phyloP scores from a whole-genome alignment of 139 green algal genomes.

The Tetradesmus obliquus region DNA sequence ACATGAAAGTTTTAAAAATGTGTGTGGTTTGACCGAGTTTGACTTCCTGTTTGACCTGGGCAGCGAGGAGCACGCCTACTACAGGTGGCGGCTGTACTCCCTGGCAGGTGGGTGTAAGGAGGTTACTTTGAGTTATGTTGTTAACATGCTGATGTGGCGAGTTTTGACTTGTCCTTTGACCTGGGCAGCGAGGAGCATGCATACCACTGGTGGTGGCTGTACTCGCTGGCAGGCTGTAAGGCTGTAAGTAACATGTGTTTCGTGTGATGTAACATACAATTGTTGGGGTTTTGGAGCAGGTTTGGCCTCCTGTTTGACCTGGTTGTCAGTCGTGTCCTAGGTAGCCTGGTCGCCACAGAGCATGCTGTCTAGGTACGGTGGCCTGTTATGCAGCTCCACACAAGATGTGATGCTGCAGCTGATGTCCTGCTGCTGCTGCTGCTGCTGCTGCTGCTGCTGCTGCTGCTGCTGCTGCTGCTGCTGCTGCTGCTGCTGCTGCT shows the following conservation, averaged over 20 bases:
- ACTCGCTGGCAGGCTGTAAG: conserved; percentile 69
- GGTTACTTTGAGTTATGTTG: no score
- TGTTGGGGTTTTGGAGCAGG: no score
- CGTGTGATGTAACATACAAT: no score
- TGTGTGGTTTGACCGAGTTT: conserved; percentile 70
- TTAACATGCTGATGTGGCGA: conserved; percentile 40
- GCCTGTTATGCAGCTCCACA: no score
- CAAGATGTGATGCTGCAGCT: not conserved
- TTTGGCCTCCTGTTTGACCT: no score
- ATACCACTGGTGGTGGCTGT: conserved; percentile 95
- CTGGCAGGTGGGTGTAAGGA: conserved; percentile 56
- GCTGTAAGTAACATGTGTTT: no score
- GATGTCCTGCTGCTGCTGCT: not conserved
- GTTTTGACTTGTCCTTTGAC: conserved; percentile 93
- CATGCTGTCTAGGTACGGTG: no score
- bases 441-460: not conserved
- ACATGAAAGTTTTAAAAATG: no score
- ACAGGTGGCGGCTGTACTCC: conserved; percentile 89
- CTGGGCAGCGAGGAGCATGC: conserved; percentile 74
- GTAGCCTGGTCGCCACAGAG: no score
- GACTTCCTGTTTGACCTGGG: conserved; percentile 88
- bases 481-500: not conserved
- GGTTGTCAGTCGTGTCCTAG: no score
- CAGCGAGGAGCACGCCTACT: conserved; percentile 90
- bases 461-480: not conserved